phyloP scores from a whole-genome alignment of 1,284 basidiomycete genomes.

The Melampsora americana region DNA sequence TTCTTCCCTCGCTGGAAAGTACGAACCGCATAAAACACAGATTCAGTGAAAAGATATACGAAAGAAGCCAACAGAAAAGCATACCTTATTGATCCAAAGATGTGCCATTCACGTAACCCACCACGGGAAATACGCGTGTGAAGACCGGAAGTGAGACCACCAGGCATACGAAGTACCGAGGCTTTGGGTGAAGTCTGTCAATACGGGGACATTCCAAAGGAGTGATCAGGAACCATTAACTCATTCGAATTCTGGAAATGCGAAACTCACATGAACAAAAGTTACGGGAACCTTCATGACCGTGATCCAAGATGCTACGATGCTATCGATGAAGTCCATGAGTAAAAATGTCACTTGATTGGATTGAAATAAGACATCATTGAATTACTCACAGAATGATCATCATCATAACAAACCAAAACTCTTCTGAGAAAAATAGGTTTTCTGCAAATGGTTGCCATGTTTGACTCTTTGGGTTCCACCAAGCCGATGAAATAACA shows the following conservation, averaged over 20 bases:
- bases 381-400: constrained; percentile 61
- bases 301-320: background rate
- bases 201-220: background rate
- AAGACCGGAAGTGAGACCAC: constrained; percentile 21
- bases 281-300: background rate
- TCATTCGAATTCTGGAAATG: background rate
- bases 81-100: constrained; percentile 11
- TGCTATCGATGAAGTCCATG: background rate
- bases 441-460: constrained; percentile 62
- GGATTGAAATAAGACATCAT: background rate
- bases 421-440: constrained; percentile 59
- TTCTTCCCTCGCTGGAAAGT: constrained; percentile 27
- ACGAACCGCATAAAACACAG: background rate
- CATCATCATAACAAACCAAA: constrained; percentile 71
- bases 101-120: constrained; percentile 14
- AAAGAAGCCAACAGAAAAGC: background rate
- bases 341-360: background rate
- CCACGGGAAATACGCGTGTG: constrained; percentile 17
- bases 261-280: constrained; percentile 5
- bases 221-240: background rate
- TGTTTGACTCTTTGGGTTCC: constrained; percentile 62
- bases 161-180: constrained; percentile 6
- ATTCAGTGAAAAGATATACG: background rate
- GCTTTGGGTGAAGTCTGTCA: constrained; percentile 2
- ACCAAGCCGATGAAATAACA: constrained; percentile 65